A percentile compares a stretch with the other conserved stretches of the same genome.
phyloP scores from a whole-genome alignment of 306 rosid genomes.

The Myrica gale region DNA sequence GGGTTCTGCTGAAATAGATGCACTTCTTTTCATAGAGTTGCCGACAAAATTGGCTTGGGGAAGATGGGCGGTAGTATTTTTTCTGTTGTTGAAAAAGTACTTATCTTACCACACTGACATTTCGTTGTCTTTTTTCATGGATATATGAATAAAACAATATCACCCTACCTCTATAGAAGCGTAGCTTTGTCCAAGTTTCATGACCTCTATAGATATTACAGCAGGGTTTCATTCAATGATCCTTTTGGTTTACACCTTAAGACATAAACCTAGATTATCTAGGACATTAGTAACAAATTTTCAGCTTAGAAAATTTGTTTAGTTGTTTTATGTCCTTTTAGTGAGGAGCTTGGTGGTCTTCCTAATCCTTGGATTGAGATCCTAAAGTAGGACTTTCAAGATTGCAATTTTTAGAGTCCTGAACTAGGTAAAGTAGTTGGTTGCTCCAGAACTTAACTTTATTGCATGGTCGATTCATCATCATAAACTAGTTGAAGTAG shows the following conservation, averaged over 20 bases:
- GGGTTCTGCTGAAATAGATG: constrained; percentile 31
- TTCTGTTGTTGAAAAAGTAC: constrained; percentile 26
- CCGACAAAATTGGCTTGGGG: constrained; percentile 31
- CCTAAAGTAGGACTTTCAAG: not conserved
- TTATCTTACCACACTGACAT: constrained; percentile 27
- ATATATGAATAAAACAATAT: not conserved
- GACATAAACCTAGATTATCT: not conserved
- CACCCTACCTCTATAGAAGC: not conserved
- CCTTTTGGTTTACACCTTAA: not conserved
- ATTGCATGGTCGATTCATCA: not conserved
- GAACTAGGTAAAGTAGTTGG: too few relatives aligned
- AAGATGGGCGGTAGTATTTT: constrained; percentile 41
- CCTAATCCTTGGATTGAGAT: not conserved
- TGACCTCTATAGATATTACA: not conserved
- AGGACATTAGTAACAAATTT: not conserved
- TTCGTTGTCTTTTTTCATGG: too few relatives aligned
- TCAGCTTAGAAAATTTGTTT: not conserved
- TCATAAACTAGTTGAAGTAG: constrained; percentile 5
- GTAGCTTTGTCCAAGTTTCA: not conserved
- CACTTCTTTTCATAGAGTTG: constrained; percentile 37
- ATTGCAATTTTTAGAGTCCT: not conserved
- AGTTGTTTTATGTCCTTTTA: not conserved
- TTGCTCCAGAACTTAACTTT: not conserved
- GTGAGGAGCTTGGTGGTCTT: not conserved
- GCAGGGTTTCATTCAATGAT: not conserved